Evolutionary conservation across 148 eudicot genomes (phyloP), one percentile per base, ranked within the genome.

Genomic region (Camellia granthamiana): DNA sequence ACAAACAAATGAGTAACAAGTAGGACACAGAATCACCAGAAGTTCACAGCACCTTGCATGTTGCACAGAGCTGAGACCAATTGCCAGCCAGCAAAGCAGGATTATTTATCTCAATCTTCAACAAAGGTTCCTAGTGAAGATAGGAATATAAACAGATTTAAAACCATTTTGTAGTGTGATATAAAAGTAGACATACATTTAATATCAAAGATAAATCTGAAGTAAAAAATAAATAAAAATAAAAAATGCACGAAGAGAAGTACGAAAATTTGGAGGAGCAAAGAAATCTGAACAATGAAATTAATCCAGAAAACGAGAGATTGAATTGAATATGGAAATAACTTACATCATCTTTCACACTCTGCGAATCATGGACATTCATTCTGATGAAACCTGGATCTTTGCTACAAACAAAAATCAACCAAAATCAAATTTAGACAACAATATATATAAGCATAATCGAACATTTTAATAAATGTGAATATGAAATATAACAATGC

Each of bases 1-100:
- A 71, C 61, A 70, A 75, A 43, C 15, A 11, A 84, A 62, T 11
- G 12, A n/a, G 19, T 42, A 59, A 6, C 63, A 44, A 14, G 46
- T 62, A 78, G 30, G 49, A 78, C 19, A 71, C 21, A 52, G 44
- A 65, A 79, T 41, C 42, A 51, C 60, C 52, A 61, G 38, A 75
- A 63, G 46, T 64, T 59, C 77, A 58, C 10, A 76, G 76, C 75
- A 84, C 99, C 98, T 96, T 96, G 97, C 98, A 96, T 76, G 99
- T 96, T 72, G 93, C 87, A 84, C 99, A 96, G 78, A 96, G 98
- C 88, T 92, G 98, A 83, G 98, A 91, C 99, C 99, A 94, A 79
- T 96, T 96, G 70, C 98, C 99, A 88, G 95, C 91, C 77, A 94
- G 84, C 85, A 96, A 81, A 81, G 92, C 94, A 68, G 98, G 97